These are phyloP conservation scores for Vitis hybrid DNA, from an alignment of 177 flowering plant species.

Conservation along the genomic window DNA sequence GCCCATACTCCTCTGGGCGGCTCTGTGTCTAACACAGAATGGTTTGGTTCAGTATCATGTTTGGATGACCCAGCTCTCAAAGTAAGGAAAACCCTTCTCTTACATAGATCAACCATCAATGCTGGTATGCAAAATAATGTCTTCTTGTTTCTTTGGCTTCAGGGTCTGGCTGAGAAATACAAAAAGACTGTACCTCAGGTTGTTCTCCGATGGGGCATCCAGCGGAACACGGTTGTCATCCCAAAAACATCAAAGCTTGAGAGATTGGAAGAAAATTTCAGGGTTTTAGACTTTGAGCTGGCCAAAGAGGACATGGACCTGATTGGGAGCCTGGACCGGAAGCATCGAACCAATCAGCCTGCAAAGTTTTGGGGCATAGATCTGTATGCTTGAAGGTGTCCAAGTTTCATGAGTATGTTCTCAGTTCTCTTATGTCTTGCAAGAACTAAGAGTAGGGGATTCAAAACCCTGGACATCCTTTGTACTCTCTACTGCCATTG, in stretches of 20 bases:
- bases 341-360: constrained; percentile 72
- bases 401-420: not conserved
- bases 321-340: constrained; percentile 60
- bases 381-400: constrained; percentile 41
- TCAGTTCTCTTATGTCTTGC: not conserved
- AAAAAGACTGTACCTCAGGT: constrained; percentile 72
- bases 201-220: constrained; percentile 92
- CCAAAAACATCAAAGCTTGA: constrained; percentile 80
- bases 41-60: constrained; percentile 84
- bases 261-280: constrained; percentile 73
- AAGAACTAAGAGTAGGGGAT: not conserved
- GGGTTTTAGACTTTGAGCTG: constrained; percentile 77
- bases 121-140: not conserved
- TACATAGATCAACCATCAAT: not conserved
- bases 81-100: constrained; percentile 27
- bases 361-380: constrained; percentile 91
- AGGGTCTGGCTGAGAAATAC: constrained; percentile 80
- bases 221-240: constrained; percentile 72
- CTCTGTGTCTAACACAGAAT: constrained; percentile 73
- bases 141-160: constrained; percentile 9
- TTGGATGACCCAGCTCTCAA: constrained; percentile 76
- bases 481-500: too few relatives aligned
- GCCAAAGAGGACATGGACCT: constrained; percentile 75
- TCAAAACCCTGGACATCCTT: too few relatives aligned
- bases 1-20: constrained; percentile 97